phyloP scores from a whole-genome alignment of 2,329 filamentous ascomycete genomes.

The Ceratocystis variospora region DNA sequence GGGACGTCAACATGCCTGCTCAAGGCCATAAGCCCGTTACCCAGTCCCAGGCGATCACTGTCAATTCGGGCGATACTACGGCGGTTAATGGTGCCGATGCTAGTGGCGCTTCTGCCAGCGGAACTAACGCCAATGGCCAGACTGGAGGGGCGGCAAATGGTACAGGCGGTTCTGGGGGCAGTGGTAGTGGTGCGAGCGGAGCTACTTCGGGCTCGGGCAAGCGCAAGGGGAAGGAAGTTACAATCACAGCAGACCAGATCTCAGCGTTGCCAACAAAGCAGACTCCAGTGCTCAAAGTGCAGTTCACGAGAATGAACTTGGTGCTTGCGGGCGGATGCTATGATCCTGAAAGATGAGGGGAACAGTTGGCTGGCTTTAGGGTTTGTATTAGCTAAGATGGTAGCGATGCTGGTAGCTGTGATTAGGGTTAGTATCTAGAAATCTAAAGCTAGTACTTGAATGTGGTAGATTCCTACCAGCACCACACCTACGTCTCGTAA shows the following conservation, averaged over 20 bases:
- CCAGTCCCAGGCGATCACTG: slow-evolving; percentile 26
- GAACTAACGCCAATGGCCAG: slow-evolving; percentile 30
- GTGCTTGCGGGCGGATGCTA: slow-evolving; percentile 71
- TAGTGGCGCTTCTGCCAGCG: slow-evolving; percentile 28
- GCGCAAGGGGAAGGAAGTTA: slow-evolving; percentile 82
- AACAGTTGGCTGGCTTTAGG: not conserved
- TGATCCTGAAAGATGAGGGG: slow-evolving; percentile 29
- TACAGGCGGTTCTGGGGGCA: slow-evolving; percentile 21
- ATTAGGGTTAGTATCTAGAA: not conserved
- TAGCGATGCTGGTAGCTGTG: not conserved
- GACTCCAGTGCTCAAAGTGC: slow-evolving; percentile 81
- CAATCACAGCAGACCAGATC: slow-evolving; percentile 85
- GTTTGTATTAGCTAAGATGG: not conserved
- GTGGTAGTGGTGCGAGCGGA: slow-evolving; percentile 23
- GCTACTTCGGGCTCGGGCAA: slow-evolving; percentile 30
- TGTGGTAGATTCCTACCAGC: not conserved
- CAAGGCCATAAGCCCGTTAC: slow-evolving; percentile 46
- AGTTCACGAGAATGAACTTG: slow-evolving; percentile 90
- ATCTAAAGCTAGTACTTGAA: not conserved
- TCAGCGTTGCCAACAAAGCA: slow-evolving; percentile 93
- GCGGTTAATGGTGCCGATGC: slow-evolving; percentile 11
- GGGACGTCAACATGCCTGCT: slow-evolving; percentile 70
- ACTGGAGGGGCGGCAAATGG: slow-evolving; percentile 22
- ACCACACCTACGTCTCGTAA: no score
- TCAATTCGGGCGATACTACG: slow-evolving; percentile 17